These are phyloP conservation scores for Obba rivulosa DNA, from an alignment of 768 basidiomycete genomes.

Conservation along the genomic window DNA sequence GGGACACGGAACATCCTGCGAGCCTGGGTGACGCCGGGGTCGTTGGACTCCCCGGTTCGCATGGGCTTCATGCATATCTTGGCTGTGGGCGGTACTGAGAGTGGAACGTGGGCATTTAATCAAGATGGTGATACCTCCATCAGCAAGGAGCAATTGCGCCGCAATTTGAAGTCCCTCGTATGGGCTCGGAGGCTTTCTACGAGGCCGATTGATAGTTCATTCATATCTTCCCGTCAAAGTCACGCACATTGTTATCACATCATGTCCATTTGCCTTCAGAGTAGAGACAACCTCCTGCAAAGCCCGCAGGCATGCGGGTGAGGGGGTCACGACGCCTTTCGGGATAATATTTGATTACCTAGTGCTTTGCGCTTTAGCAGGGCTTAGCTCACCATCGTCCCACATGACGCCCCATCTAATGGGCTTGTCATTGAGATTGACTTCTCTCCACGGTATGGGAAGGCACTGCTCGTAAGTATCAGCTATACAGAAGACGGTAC, in stretches of 20 bases:
- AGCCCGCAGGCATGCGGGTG: slow-evolving; percentile 37
- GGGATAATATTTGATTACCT: neutral
- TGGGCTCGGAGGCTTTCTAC: slow-evolving; percentile 16
- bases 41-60: slow-evolving; percentile 17
- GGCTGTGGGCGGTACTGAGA: neutral
- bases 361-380: too few relatives aligned
- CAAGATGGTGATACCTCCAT: slow-evolving; percentile 18
- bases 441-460: slow-evolving; percentile 36
- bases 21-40: slow-evolving; percentile 12
- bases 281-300: slow-evolving; percentile 29
- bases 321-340: slow-evolving; percentile 31
- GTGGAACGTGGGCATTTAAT: neutral
- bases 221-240: neutral
- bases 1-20: slow-evolving; percentile 18
- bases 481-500: slow-evolving; percentile 1
- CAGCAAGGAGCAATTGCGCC: slow-evolving; percentile 23
- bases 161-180: slow-evolving; percentile 24
- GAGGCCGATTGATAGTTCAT: neutral
- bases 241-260: slow-evolving; percentile 34
- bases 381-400: slow-evolving; percentile 37
- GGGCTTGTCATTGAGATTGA: slow-evolving; percentile 28
- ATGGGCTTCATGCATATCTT: neutral
- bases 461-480: slow-evolving; percentile 27
- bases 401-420: slow-evolving; percentile 36
- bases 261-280: slow-evolving; percentile 31